Percentiles rank a stretch among this genome's conserved stretches.
These are phyloP conservation scores for Neurospora sp. DNA, from an alignment of 495 filamentous ascomycete genomes.

Conservation along the genomic window DNA sequence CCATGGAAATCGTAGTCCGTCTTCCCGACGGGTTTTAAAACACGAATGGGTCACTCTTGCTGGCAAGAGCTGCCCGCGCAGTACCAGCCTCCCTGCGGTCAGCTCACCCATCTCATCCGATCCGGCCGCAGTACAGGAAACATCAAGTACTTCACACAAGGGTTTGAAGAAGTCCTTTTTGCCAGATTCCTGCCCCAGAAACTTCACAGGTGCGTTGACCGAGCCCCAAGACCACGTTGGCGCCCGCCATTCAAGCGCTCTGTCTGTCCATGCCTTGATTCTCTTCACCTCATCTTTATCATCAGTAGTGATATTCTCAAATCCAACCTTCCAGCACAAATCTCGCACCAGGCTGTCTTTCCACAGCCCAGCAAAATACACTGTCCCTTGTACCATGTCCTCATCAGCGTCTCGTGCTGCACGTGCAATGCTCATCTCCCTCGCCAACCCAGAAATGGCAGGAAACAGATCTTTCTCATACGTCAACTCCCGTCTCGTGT, in stretches of 20 bases:
- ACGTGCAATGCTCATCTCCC: background rate
- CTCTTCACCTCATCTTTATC: background rate
- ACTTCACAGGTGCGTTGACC: conserved; percentile 2
- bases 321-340: conserved; percentile 1
- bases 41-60: background rate
- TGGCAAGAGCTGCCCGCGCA: background rate
- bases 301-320: background rate
- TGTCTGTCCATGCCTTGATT: background rate
- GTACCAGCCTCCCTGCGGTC: background rate
- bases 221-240: conserved; percentile 18
- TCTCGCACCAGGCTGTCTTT: conserved; percentile 1
- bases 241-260: conserved; percentile 9
- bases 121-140: background rate
- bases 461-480: conserved; percentile 12
- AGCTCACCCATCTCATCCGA: conserved; percentile 9
- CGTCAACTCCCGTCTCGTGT: conserved; percentile 3
- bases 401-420: background rate
- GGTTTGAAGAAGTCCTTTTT: background rate
- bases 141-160: conserved; percentile 5
- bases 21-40: background rate
- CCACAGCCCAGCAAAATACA: conserved; percentile 13
- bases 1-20: background rate
- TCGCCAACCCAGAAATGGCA: conserved; percentile 9
- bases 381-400: background rate
- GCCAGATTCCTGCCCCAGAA: background rate